Base-by-base conservation (phyloP, 2,329 filamentous ascomycete genomes). In the Pseudogymnoascus sp. region DNA sequence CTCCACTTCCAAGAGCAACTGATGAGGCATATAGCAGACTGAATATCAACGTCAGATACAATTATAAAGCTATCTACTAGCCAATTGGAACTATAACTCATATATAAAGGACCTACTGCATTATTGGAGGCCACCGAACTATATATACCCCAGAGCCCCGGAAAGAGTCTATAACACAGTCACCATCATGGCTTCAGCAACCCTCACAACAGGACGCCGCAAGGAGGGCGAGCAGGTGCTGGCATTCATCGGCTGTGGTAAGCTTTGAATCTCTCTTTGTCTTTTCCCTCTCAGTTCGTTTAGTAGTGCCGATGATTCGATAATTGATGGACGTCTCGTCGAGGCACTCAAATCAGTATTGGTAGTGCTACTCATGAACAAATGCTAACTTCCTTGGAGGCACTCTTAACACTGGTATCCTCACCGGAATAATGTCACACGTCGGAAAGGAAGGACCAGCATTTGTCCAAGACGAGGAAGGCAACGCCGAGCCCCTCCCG, bases 1-100 rank as follows among this genome's bases (percentile, higher is more conserved):
- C 41, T 47, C 41, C 41, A 47, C 41, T 47, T 47, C 41, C 41
- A 47, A 47, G 41, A 47, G 41, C 24, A 47, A 47, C 13, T 47
- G 41, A 1, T 47, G 41, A 47, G 41, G 41, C 24, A 47, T 47
- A 47, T 47, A 47, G 24, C 41, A 31, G 24, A 9, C 24, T 47
- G 24, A 29, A 29, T 47, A 47, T 29, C 41, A 47, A 29, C 41
- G 24, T 47, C 41, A 4, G 15, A 1, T n/a, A 3, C 2, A 29
- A 15, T 29, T 47, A 47, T 47, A 47, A 47, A 47, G 11, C 2
- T 47, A 47, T 47, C 15, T 47, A 47, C 41, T 10, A 5, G 41
- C 9, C 41, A 47, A 47, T 47, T 47, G 24, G 41, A 47, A 4
- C 13, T 29, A 47, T 47, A 47, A 47, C 5, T 37, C 41, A 8